Conservation (phyloP, 345 rosid genomes). For the Hypericum perforatum region DNA sequence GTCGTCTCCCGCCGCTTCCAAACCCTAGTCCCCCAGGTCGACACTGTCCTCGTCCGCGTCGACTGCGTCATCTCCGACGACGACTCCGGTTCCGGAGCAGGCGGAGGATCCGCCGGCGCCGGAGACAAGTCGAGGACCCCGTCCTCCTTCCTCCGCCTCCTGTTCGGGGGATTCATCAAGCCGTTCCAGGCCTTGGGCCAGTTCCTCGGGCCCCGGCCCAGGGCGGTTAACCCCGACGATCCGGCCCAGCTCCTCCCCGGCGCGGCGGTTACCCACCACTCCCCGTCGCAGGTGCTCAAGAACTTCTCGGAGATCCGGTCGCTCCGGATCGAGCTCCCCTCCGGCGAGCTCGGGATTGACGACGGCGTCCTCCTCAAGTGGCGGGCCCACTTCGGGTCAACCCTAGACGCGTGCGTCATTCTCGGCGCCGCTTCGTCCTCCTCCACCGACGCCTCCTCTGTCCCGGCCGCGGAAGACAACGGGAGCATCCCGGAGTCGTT, state of each 20-base stretch:
- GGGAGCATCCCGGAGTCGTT: slow-evolving; percentile 92
- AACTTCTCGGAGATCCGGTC: slow-evolving; percentile 84
- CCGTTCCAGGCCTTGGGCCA: slow-evolving; percentile 70
- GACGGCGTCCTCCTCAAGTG: slow-evolving; percentile 83
- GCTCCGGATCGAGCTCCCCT: slow-evolving; percentile 75
- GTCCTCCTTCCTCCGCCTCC: slow-evolving; percentile 31
- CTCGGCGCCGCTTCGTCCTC: slow-evolving; percentile 73
- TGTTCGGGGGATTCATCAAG: slow-evolving; percentile 62
- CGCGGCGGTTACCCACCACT: slow-evolving; percentile 76
- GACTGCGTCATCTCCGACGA: slow-evolving; percentile 94
- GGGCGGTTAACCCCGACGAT: slow-evolving; percentile 5
- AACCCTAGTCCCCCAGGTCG: slow-evolving; percentile 67
- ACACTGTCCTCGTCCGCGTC: slow-evolving; percentile 77
- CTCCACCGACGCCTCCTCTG: slow-evolving; percentile 9
- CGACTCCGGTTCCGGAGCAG: slow-evolving; percentile 31
- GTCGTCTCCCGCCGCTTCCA: slow-evolving; percentile 74
- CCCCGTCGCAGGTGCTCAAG: slow-evolving; percentile 83
- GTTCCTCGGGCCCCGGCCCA: slow-evolving; percentile 46
- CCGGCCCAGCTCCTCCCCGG: neutral
- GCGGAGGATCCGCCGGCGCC: slow-evolving; percentile 20
- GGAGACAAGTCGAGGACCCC: slow-evolving; percentile 48
- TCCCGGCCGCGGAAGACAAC: slow-evolving; percentile 43
- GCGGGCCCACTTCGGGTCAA: slow-evolving; percentile 95
- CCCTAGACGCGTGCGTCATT: slow-evolving; percentile 78
- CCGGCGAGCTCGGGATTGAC: slow-evolving; percentile 75